phyloP scores from a whole-genome alignment of 306 rosid genomes.

The Myrica gale region DNA sequence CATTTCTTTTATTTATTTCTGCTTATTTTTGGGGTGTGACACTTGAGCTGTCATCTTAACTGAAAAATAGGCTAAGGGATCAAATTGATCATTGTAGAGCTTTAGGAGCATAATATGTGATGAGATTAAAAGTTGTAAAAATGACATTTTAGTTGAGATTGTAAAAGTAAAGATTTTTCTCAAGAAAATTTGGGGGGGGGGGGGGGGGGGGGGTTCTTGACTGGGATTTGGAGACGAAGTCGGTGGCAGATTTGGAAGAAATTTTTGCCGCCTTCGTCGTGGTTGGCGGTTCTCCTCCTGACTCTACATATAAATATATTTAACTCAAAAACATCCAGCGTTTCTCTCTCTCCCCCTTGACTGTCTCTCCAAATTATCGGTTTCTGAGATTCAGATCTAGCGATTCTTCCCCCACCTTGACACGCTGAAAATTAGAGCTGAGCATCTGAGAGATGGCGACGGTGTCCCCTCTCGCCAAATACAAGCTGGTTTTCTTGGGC shows the following conservation, averaged over 20 bases:
- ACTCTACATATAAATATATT: conserved; percentile 27
- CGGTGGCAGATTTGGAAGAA: conserved; percentile 25
- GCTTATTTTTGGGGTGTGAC: too few relatives aligned
- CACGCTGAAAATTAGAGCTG: background rate
- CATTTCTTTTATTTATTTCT: too few relatives aligned
- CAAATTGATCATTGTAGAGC: too few relatives aligned
- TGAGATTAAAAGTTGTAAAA: too few relatives aligned
- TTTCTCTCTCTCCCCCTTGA: conserved; percentile 7
- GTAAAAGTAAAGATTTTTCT: too few relatives aligned
- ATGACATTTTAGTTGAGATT: too few relatives aligned
- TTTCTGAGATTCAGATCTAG: conserved; percentile 47
- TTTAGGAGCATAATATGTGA: too few relatives aligned
- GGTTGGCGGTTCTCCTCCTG: conserved; percentile 61
- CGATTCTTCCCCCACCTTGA: background rate
- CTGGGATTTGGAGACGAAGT: background rate
- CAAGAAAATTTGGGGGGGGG: too few relatives aligned
- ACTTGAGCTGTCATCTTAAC: too few relatives aligned
- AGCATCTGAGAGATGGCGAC: conserved; percentile 29
- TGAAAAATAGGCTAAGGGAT: too few relatives aligned
- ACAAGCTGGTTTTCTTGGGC: conserved; percentile 82
- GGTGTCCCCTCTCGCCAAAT: conserved; percentile 77
- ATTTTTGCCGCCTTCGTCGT: conserved; percentile 32
- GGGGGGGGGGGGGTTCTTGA: too few relatives aligned
- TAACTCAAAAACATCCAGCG: conserved; percentile 30
- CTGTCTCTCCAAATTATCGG: conserved; percentile 15